Evolutionary conservation across 306 rosid species (phyloP).

Genomic region (Malus asiatica): DNA sequence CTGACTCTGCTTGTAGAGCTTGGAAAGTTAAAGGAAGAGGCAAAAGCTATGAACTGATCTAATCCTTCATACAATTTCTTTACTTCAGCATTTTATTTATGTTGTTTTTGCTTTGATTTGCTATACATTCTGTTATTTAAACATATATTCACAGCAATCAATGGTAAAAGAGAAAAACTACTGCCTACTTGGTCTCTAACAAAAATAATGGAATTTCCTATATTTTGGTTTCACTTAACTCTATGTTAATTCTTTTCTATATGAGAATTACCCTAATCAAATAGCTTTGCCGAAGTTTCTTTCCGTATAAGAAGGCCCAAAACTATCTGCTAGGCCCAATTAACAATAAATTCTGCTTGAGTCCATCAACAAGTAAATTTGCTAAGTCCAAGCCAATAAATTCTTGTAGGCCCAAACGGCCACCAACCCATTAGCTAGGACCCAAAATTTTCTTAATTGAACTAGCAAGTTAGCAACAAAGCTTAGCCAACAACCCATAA

Average conservation of each 20-base stretch:
- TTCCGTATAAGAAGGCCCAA: neutral
- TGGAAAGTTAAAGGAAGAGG: constrained; percentile 19
- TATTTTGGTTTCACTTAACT: neutral
- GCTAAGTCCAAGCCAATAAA: neutral
- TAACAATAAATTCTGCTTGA: neutral
- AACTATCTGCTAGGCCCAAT: neutral
- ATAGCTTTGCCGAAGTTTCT: neutral
- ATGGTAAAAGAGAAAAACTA: neutral
- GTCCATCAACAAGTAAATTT: neutral
- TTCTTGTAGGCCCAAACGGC: neutral
- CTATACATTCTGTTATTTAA: neutral
- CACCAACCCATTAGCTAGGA: neutral
- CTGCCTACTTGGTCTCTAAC: too few species aligned
- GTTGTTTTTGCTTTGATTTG: neutral
- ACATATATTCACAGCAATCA: neutral
- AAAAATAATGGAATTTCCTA: neutral
- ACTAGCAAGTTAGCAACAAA: neutral
- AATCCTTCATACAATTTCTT: neutral
- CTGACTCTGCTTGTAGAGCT: constrained; percentile 69
- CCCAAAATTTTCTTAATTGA: neutral
- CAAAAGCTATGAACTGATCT: neutral
- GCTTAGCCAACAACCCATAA: neutral
- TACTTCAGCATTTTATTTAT: neutral
- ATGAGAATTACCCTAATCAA: too few species aligned
- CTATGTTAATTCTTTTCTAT: too few species aligned